Base-by-base conservation (phyloP, 1,284 basidiomycete genomes). In the Marasmius fiardii region DNA sequence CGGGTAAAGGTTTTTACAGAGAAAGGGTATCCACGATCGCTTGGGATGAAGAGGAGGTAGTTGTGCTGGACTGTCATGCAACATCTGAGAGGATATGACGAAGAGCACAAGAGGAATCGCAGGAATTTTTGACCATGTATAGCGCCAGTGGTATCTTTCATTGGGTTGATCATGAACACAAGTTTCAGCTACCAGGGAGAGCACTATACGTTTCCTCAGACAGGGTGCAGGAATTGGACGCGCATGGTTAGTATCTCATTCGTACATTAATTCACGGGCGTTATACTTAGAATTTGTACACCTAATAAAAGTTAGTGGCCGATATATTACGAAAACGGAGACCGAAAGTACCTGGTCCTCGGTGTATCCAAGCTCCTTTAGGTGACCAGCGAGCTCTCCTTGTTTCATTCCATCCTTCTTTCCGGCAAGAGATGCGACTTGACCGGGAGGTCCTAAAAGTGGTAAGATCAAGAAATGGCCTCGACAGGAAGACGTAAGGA, bases 391-490 rank as follows among this genome's bases (percentile, higher is more conserved):
- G 10, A 31, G 28, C 28, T 31, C 28, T 31, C 28, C 28, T 10
- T 31, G 28, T 31, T 31, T 31, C 28, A 31, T 31, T 31, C 28
- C 28, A 31, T 78, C 83, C 71, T 92, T 92, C 71, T 85, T 83
- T 10, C 90, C 93, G 61, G 91, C 84, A 59, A 97, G 64, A 1
- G 92, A 82, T 31, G 78, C 80, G 31, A 96, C 87, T 70, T 96
- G 93, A 7, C 81, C 82, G 37, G 94, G 93, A n/a, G 94, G 93
- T 10, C 89, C 88, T 90, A 14, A 24, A 43, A 61, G 53, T 54
- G 16, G 31, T 7, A 43, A 20, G 10, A 31, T 31, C 5, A 31
- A 43, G 43, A 21, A 55, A 16, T 23, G 26, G 21, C 34, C 34
- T 2, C 44, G 49, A 44, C 16, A 23, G n/a, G 54, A 39, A 63